Evolutionary conservation across 2,329 filamentous ascomycete genomes (phyloP), one percentile per base, ranked within the genome.

Genomic region (Nothopassalora personata): DNA sequence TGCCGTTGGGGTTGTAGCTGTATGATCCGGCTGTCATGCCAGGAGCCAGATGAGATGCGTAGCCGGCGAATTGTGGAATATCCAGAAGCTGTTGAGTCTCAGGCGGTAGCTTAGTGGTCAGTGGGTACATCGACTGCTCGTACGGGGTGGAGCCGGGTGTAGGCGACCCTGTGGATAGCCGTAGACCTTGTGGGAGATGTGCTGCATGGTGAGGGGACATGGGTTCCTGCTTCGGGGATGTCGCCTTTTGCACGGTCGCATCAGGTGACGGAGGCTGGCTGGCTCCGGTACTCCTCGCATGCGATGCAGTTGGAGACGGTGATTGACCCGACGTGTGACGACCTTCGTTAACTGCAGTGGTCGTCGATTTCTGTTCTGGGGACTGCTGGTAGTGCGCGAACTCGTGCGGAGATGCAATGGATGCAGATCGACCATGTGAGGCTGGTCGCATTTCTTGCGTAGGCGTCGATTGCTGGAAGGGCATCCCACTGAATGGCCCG

Each of bases 31-130:
- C 60, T 9, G 31, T n/a, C 1, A 62, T 23, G 9, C 62, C 62
- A 9, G 46, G 43, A 10, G 55, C 56, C 49, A 66, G 58, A 5
- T 61, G 51, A 11, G 47, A 58, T 46, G 54, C 60, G 18, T 55
- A 57, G 31, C 36, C 52, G 2, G 54, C 50, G 30, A 51, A 51
- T 27, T 57, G 53, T 15, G 78, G 55, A n/a, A 61, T 61, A 19
- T 63, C 80, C 5, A 84, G 72, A 18, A 84, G 72, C 66, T 81
- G 79, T 67, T 83, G 81, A 1, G 80, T 75, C 63, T 84, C 79
- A 4, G 77, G 70, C 23, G 82, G 81, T 23, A 84, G 70, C 3
- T 77, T 73, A 45, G 78, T 76, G 1, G 78, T 79, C 56, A 84
- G 73, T 9, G 80, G 79, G 67, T 51, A 59, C 30, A 56, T 60